Evolutionary conservation across 495 filamentous ascomycete species (phyloP), one percentile per base, ranked within the genome.

Genomic region (Paragyromitra xinjiangensis): DNA sequence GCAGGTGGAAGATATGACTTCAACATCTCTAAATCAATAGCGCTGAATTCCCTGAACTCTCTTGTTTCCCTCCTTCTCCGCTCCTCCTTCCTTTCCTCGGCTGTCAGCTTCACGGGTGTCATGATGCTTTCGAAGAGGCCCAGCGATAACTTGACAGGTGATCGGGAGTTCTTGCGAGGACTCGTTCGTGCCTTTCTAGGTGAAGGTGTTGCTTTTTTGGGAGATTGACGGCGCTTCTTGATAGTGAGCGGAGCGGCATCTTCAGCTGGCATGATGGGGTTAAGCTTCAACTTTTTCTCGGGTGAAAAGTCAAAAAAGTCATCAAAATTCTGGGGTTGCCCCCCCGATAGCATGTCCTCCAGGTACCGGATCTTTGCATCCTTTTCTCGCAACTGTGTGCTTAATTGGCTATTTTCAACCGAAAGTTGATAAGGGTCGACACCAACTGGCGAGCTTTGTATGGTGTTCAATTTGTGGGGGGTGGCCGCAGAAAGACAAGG

Each of bases 291-390:
- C 68, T 74, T 80, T 59, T 82, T 82, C 48, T 82, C 78, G 9
- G 73, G 81, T 4, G 81, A 82, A 50, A 82, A 82, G 69, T 82
- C 59, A n/a, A 79, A 69, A 48, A 82, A 82, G 48, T 80, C 81
- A 6, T 75, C 81, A 29, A 82, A 69, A 29, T 69, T 64, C 61
- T 80, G 72, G 40, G 62, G 59, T 29, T 77, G 78, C 1, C 73
- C 68, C 4, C 78, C 68, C 73, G 67, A 70, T 55, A 80, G 42
- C 65, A 82, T 69, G 5, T 64, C 81, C 53, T 80, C 64, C 6
- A 82, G 64, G 34, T 78, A 71, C 44, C 68, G 67, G 45, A 82
- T 78, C 19, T 81, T 76, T n/a, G 73, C 78, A 37, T 82, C 81
- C 48, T 75, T 82, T 50, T 77, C 73, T 34, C 78, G 67, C 29